phyloP scores from a whole-genome alignment of 805 yeast species.

The Starmerella cellae region DNA sequence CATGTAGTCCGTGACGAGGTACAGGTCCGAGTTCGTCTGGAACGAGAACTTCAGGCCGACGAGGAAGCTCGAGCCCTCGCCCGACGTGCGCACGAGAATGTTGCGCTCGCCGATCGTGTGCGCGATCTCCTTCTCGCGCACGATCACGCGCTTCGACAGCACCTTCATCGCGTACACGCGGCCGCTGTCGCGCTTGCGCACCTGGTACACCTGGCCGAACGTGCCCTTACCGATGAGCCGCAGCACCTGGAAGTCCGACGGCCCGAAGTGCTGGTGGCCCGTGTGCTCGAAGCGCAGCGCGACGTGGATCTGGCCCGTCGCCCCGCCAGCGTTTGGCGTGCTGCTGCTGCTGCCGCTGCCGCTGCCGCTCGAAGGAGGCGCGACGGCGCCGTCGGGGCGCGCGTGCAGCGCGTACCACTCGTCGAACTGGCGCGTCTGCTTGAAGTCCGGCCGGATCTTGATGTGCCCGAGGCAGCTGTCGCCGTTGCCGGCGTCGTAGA shows the following conservation, averaged over 20 bases:
- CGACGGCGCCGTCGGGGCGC: constrained; percentile 51
- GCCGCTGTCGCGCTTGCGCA: constrained; percentile 73
- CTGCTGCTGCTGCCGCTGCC: constrained; percentile 62
- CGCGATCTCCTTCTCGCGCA: constrained; percentile 92
- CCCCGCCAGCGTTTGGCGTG: neutral
- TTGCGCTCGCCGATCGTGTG: constrained; percentile 97
- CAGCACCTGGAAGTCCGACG: constrained; percentile 85
- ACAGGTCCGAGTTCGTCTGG: constrained; percentile 86
- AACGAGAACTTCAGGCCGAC: constrained; percentile 92
- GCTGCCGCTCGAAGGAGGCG: no score
- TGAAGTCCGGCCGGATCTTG: constrained; percentile 31
- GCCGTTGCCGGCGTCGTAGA: constrained; percentile 71
- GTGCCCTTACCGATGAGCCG: constrained; percentile 91
- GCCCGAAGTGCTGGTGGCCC: constrained; percentile 62
- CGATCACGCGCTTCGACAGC: constrained; percentile 84
- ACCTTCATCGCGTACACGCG: constrained; percentile 97
- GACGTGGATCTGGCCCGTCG: constrained; percentile 40
- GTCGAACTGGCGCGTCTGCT: constrained; percentile 30
- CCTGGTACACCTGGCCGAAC: constrained; percentile 96
- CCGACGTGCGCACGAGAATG: constrained; percentile 82
- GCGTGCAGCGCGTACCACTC: constrained; percentile 66
- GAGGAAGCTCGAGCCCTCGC: constrained; percentile 80
- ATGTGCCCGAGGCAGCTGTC: constrained; percentile 77
- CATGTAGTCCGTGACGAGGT: constrained; percentile 93
- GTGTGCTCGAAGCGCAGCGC: constrained; percentile 59